These are phyloP conservation scores for Scheffersomyces cryptocercus DNA, from an alignment of 1,139 yeast genomes.

Conservation along the genomic window DNA sequence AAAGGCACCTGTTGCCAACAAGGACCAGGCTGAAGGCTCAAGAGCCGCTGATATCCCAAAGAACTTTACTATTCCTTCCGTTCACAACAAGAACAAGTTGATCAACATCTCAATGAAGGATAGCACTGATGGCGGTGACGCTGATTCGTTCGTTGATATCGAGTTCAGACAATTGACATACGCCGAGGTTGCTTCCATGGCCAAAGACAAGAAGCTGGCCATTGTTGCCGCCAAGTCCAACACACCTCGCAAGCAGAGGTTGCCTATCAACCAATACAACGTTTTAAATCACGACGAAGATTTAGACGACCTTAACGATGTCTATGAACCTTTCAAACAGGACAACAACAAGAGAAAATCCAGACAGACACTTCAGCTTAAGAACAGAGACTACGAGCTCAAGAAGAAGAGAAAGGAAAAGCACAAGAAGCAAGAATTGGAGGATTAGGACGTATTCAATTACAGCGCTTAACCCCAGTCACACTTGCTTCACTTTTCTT, in stretches of 20 bases:
- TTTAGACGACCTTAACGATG: neutral
- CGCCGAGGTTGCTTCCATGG: conserved; percentile 46
- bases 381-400: conserved; percentile 1
- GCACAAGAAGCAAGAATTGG: conserved; percentile 10
- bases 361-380: neutral
- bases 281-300: conserved; percentile 8
- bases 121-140: conserved; percentile 17
- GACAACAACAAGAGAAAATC: conserved; percentile 1
- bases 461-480: neutral
- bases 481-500: no score
- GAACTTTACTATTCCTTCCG: conserved; percentile 30
- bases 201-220: conserved; percentile 17
- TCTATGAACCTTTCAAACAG: neutral
- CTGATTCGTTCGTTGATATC: conserved; percentile 40
- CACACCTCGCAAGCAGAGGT: conserved; percentile 8
- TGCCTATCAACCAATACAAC: conserved; percentile 9
- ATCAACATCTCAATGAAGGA: conserved; percentile 39
- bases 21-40: conserved; percentile 1
- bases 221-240: conserved; percentile 3
- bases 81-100: conserved; percentile 24
- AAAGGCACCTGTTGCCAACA: conserved; percentile 7
- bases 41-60: conserved; percentile 23
- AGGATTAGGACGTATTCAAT: neutral
- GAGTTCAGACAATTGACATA: conserved; percentile 38
- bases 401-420: conserved; percentile 11